phyloP scores from a whole-genome alignment of 2,329 filamentous ascomycete species.

The Pseudogymnoascus sp. region DNA sequence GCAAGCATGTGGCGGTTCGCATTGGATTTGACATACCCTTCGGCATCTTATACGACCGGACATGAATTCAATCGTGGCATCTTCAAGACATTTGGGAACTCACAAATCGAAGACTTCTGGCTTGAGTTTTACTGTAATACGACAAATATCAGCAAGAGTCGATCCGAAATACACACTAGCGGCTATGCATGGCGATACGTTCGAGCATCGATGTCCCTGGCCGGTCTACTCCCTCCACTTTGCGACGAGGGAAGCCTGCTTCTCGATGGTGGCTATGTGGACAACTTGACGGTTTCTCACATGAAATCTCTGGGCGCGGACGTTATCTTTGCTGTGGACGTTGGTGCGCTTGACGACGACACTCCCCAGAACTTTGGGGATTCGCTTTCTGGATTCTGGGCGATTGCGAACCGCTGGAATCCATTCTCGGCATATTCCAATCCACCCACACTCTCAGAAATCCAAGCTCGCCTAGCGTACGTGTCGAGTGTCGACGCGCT shows the following conservation, averaged over 20 bases:
- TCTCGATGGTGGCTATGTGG: conserved; percentile 90
- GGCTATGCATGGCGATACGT: conserved; percentile 98
- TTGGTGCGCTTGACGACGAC: conserved; percentile 85
- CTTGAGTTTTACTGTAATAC: conserved; percentile 99
- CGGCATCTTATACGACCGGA: conserved; percentile 92
- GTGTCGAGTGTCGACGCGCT: conserved; percentile 91
- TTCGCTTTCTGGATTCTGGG: conserved; percentile 91
- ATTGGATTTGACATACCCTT: conserved; percentile 90
- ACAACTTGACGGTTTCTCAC: conserved; percentile 92
- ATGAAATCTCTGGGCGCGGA: conserved; percentile 94
- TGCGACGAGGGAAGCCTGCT: conserved; percentile 97
- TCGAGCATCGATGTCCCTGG: conserved; percentile 91
- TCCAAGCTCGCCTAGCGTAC: conserved; percentile 89
- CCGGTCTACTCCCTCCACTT: conserved; percentile 82
- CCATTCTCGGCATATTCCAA: conserved; percentile 84
- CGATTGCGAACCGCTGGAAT: conserved; percentile 92
- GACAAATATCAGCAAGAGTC: conserved; percentile 93
- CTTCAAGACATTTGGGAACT: conserved; percentile 95
- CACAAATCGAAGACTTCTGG: conserved; percentile 98
- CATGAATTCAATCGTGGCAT: conserved; percentile 99
- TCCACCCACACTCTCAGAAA: conserved; percentile 89
- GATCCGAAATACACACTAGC: conserved; percentile 86
- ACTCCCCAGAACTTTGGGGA: conserved; percentile 90
- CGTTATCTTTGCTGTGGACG: conserved; percentile 91
- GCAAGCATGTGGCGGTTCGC: conserved; percentile 98